phyloP scores from a whole-genome alignment of 129 eudicot genomes.

The Centrapalus pauciflorus region DNA sequence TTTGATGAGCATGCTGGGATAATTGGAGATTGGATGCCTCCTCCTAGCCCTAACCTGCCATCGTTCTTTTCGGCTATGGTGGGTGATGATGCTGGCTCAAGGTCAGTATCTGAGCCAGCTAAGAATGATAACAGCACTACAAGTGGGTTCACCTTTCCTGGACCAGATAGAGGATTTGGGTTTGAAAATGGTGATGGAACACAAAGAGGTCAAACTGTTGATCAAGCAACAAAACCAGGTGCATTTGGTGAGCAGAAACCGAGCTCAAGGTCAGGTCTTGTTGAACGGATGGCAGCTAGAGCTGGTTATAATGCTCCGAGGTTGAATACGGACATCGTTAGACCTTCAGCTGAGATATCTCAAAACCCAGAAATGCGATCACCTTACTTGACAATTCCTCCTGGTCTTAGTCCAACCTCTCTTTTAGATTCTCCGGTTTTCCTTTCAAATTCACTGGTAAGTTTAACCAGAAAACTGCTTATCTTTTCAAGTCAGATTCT shows the following conservation, averaged over 20 bases:
- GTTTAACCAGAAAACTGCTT: not conserved
- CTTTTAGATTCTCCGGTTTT: slow-evolving; percentile 77
- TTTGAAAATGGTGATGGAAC: not conserved
- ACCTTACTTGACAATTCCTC: slow-evolving; percentile 55
- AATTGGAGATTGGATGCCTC: slow-evolving; percentile 65
- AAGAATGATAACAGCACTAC: slow-evolving; percentile 9
- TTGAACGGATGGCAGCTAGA: slow-evolving; percentile 62
- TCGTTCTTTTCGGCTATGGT: slow-evolving; percentile 35
- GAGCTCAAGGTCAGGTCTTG: slow-evolving; percentile 44
- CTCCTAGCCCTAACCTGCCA: slow-evolving; percentile 43
- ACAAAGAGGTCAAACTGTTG: too few relatives aligned
- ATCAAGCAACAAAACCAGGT: too few relatives aligned
- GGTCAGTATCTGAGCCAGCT: slow-evolving; percentile 26
- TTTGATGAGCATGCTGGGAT: slow-evolving; percentile 48
- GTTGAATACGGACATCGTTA: slow-evolving; percentile 55
- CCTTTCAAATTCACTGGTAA: slow-evolving; percentile 62
- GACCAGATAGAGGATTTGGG: slow-evolving; percentile 16
- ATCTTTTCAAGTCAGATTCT: not conserved
- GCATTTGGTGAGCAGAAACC: slow-evolving; percentile 31
- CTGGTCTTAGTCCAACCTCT: slow-evolving; percentile 61
- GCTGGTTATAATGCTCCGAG: slow-evolving; percentile 69
- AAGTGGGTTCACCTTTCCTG: slow-evolving; percentile 23
- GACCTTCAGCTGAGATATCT: slow-evolving; percentile 42
- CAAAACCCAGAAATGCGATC: slow-evolving; percentile 36
- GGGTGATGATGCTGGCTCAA: slow-evolving; percentile 36